Evolutionary conservation across 1,284 basidiomycete genomes (phyloP).

Genomic region (Apiotrichum gracile): DNA sequence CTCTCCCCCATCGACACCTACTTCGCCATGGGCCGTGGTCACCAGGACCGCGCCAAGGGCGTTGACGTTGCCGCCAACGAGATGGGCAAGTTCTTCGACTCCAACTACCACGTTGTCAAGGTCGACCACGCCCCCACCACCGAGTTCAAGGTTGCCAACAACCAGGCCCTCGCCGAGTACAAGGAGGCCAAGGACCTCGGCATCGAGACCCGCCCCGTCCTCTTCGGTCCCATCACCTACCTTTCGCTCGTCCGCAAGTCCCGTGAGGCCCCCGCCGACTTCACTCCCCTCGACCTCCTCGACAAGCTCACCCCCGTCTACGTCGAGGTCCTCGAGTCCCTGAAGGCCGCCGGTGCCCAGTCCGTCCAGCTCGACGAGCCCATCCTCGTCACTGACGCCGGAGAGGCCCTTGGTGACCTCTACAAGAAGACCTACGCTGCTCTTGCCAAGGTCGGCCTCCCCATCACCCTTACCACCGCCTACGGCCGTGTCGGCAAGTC

Average conservation of each 20-base stretch:
- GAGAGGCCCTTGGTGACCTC: conserved; percentile 70
- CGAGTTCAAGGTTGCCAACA: conserved; percentile 91
- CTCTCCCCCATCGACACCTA: conserved; percentile 90
- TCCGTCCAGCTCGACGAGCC: conserved; percentile 98
- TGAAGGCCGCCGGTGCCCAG: conserved; percentile 88
- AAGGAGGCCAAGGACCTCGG: conserved; percentile 90
- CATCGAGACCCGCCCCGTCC: conserved; percentile 86
- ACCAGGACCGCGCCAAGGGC: conserved; percentile 71
- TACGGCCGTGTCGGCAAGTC: conserved; percentile 95
- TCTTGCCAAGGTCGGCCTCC: conserved; percentile 75
- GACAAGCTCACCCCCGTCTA: conserved; percentile 88
- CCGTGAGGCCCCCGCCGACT: conserved; percentile 77
- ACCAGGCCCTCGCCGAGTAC: conserved; percentile 93
- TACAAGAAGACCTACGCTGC: conserved; percentile 77
- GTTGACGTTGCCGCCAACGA: conserved; percentile 97
- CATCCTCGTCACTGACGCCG: conserved; percentile 86
- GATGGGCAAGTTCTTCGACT: conserved; percentile 99
- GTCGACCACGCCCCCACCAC: conserved; percentile 90
- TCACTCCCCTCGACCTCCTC: conserved; percentile 86
- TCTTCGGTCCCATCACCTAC: conserved; percentile 95
- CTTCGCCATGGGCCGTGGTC: conserved; percentile 97
- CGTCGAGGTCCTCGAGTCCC: conserved; percentile 80
- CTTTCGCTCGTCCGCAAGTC: conserved; percentile 87
- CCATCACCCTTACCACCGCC: conserved; percentile 91
- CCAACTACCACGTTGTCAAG: conserved; percentile 99